Base-by-base conservation (phyloP, 1,284 basidiomycete species). In the Boletus austroedulis region DNA sequence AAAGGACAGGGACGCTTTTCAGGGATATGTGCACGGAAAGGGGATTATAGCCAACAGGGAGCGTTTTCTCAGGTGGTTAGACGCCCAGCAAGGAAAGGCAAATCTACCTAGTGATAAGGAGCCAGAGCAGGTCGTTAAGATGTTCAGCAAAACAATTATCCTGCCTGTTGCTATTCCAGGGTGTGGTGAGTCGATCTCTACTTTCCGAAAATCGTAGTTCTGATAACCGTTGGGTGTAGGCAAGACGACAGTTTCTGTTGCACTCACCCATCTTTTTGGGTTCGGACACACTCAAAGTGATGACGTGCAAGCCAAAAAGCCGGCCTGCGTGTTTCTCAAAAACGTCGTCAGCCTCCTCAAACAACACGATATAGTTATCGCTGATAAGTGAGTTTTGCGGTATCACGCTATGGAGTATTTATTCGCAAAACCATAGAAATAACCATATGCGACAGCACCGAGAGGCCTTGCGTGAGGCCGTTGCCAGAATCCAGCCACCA, bases 261-360 rank as follows among this genome's bases (percentile, higher is more conserved):
- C 94, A 0, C 82, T 99, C 3, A 63, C 78, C 1, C 79, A 87
- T 57, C 78, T 99, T 1, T 97, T 95, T 65, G 82, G 81, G 0
- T 95, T 93, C 59, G 90, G 80, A 0, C 95, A 98, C 68, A 92
- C 90, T 0, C 96, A 99, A 71, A 94, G 90, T 67, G 97, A 99
- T 73, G 92, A 98, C 67, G 82, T 98, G 6, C 78, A 82, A 44
- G 81, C 75, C 14, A 98, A 95, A 75, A 95, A 90, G 68, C 63
- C 92, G 0, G 94, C 84, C 0, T 83, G 87, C 0, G 70, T 77
- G 1, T 99, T 99, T 75, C 75, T 95, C 55, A 84, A 81, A 64
- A 94, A 92, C 61, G 87, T 98, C 38, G 73, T 78, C 11, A 72
- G 78, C 0, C 76, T 91, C 2, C 77, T 96, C 24, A 71, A 82